Evolutionary conservation across 306 rosid species (phyloP), one percentile per base, ranked within the genome.

Genomic region (Dalbergia oliveri): DNA sequence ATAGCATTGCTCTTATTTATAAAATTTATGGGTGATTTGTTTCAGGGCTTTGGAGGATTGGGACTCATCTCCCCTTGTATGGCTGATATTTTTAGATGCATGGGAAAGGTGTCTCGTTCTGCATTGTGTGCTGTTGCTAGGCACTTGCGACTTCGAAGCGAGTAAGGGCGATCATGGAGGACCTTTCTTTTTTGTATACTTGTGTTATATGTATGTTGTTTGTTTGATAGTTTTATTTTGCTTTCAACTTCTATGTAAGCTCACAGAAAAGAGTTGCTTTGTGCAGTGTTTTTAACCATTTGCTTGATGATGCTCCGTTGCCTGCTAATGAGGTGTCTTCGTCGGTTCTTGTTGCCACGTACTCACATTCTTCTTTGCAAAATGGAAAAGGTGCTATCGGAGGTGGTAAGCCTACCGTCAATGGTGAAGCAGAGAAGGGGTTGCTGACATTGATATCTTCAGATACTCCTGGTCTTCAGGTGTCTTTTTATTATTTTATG

Each of bases 41-140:
- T 90, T 86, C 84, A 95, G 99, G 93, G 91, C 94, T 56, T 76
- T 93, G 86, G 99, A 95, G 88, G 98, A 93, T 83, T 93, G 94
- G 88, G 97, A 95, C 83, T 93, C 93, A 34, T 93, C 96, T 43
- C 99, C 99, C 99, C 99, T 6, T 89, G 99, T 76, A 88, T 93
- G 98, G 88, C 94, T 68, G 99, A 95, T 77, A 79, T 88, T 31
- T 95, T 89, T 78, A 87, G 97, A 88, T 95, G 97, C 84, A 91
- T 95, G 98, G 99, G 99, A 71, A 95, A 89, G 90, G 99, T 88
- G 3, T 90, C 98, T 79, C 97, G 91, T 54, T 84, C 79, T 64
- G 90, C 96, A 45, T 82, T 95, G 78, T 89, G 86, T 70, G 98
- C 97, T 66, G 89, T 95, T 66, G 98, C 99, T 37, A 91, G 96